Percentiles rank a stretch among this genome's conserved stretches.
Conservation (phyloP, 208 protist species). For the Acanthamoeba sp. region DNA sequence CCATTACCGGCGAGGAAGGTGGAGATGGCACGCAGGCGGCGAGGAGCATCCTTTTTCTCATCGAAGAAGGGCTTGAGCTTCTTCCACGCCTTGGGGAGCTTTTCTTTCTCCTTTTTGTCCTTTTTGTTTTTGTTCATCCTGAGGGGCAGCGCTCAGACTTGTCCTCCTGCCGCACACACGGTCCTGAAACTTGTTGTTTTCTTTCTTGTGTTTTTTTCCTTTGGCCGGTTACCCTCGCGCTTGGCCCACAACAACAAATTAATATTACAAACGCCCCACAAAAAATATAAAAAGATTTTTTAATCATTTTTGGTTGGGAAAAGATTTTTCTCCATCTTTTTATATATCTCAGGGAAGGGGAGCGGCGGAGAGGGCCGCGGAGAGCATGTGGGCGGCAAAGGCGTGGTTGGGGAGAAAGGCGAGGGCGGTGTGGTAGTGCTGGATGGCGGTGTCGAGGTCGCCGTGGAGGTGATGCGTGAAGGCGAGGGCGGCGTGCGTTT, state of each 20-base stretch:
- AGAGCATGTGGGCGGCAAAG: constrained; percentile 77
- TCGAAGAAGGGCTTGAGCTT: constrained; percentile 72
- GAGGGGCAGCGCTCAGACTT: no score
- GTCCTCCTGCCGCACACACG: no score
- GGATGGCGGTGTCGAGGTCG: constrained; percentile 81
- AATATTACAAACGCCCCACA: background rate
- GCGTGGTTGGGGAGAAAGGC: constrained; percentile 76
- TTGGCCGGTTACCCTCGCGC: no score
- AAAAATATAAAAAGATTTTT: no score
- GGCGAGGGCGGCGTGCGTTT: constrained; percentile 72
- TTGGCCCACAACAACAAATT: no score
- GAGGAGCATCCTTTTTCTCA: constrained; percentile 54
- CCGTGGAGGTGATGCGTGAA: constrained; percentile 84
- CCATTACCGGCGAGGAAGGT: background rate
- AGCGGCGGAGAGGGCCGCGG: background rate
- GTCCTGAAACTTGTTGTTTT: no score
- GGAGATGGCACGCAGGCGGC: background rate
- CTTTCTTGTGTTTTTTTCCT: no score
- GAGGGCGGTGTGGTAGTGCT: constrained; percentile 82
- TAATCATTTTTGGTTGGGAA: no score
- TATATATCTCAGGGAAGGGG: background rate
- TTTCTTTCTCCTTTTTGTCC: constrained; percentile 69
- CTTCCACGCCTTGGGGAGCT: constrained; percentile 64
- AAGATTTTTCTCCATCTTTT: no score
- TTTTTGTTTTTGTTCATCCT: constrained; percentile 45